Conservation (phyloP, 176 grass and related monocot genomes). For the Pharus latifolius region DNA sequence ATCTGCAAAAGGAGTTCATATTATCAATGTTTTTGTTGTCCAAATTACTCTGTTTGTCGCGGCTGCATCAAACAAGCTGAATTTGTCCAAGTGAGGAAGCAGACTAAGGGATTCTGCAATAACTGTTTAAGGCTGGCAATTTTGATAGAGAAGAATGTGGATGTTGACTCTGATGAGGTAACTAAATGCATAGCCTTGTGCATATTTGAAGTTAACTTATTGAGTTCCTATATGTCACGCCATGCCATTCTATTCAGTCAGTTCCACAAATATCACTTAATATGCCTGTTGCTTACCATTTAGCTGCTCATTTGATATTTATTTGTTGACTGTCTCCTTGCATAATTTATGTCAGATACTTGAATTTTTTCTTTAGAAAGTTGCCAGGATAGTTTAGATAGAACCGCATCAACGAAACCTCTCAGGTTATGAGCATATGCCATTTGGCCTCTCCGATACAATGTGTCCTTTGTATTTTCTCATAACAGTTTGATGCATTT, state of each 20-base stretch:
- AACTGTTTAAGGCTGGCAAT: slow-evolving; percentile 42
- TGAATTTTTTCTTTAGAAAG: background rate
- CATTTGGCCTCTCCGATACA: background rate
- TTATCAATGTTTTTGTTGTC: slow-evolving; percentile 71
- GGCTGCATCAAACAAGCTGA: slow-evolving; percentile 47
- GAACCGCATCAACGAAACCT: too few relatives aligned
- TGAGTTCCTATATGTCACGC: background rate
- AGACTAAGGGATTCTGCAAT: slow-evolving; percentile 63
- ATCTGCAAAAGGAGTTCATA: slow-evolving; percentile 36
- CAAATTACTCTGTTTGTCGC: slow-evolving; percentile 46
- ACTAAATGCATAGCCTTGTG: slow-evolving; percentile 1
- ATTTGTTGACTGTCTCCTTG: background rate
- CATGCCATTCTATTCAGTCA: background rate
- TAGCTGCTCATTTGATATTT: background rate
- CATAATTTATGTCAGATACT: slow-evolving; percentile 12
- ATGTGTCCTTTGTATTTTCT: slow-evolving; percentile 13
- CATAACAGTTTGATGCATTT: slow-evolving; percentile 12
- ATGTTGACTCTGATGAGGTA: slow-evolving; percentile 40
- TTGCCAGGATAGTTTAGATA: background rate
- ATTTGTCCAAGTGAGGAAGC: slow-evolving; percentile 46
- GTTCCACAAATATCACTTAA: background rate
- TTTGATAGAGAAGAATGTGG: slow-evolving; percentile 30
- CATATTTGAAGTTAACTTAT: slow-evolving; percentile 4
- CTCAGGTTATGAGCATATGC: too few relatives aligned
- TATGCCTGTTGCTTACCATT: background rate